Conservation (phyloP, 2,329 filamentous ascomycete species). For the Septoria petroselini region DNA sequence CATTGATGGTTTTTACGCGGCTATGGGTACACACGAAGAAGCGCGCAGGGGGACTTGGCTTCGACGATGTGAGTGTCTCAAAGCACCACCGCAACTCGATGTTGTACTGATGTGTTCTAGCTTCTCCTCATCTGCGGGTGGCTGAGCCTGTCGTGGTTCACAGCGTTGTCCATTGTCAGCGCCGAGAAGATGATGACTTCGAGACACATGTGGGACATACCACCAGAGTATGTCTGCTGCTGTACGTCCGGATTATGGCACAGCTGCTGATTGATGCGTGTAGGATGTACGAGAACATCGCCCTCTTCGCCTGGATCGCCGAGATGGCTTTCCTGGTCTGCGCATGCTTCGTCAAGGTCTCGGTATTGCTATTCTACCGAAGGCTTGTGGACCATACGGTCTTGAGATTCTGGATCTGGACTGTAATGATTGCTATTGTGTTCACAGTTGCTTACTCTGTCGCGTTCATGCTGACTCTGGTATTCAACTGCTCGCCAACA, state of each 20-base stretch:
- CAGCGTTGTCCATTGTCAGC: conserved; percentile 24
- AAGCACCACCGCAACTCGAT: not conserved
- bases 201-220: conserved; percentile 41
- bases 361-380: conserved; percentile 44
- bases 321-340: conserved; percentile 38
- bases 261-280: not conserved
- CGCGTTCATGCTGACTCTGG: conserved; percentile 37
- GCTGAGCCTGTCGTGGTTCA: conserved; percentile 29
- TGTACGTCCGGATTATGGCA: not conserved
- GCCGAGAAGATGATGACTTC: conserved; percentile 34
- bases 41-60: conserved; percentile 31
- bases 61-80: conserved; percentile 34
- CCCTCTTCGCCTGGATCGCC: conserved; percentile 36
- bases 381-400: conserved; percentile 40
- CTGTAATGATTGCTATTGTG: conserved; percentile 39
- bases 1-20: conserved; percentile 30
- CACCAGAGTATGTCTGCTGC: conserved; percentile 16
- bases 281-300: conserved; percentile 21
- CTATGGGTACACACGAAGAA: conserved; percentile 34
- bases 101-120: conserved; percentile 18
- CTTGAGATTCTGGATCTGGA: conserved; percentile 39
- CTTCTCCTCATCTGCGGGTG: conserved; percentile 27
- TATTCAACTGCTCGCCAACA: conserved; percentile 42
- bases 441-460: conserved; percentile 42
- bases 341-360: conserved; percentile 39